phyloP scores from a whole-genome alignment of 2,329 filamentous ascomycete species.

The Pleurostoma richardsiae region DNA sequence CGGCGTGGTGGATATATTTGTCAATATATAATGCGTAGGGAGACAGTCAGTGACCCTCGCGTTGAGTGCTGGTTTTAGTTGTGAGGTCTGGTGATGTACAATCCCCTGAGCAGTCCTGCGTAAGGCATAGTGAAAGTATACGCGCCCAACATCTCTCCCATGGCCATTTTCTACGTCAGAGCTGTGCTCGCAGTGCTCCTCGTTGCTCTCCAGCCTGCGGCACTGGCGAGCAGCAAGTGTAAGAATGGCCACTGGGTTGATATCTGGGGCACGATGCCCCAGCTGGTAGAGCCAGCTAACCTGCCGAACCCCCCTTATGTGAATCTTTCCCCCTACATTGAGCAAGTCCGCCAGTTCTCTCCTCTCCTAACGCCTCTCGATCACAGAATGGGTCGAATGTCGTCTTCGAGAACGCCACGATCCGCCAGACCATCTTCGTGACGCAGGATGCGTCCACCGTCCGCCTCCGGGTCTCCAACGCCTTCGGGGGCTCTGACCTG shows the following conservation, averaged over 20 bases:
- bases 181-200: background rate
- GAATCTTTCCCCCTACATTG: slow-evolving; percentile 15
- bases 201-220: slow-evolving; percentile 3
- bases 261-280: slow-evolving; percentile 59
- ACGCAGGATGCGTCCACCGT: slow-evolving; percentile 47
- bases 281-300: slow-evolving; percentile 54
- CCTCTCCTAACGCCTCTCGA: background rate
- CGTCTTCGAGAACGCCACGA: slow-evolving; percentile 53
- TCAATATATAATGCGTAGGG: too few species aligned
- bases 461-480: slow-evolving; percentile 57
- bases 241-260: slow-evolving; percentile 49
- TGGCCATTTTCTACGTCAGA: too few species aligned
- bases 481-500: slow-evolving; percentile 52
- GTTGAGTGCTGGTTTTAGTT: too few species aligned
- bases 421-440: slow-evolving; percentile 57
- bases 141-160: too few species aligned
- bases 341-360: background rate
- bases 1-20: too few species aligned
- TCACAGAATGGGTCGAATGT: slow-evolving; percentile 42
- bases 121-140: too few species aligned
- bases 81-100: too few species aligned
- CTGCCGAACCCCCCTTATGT: slow-evolving; percentile 53
- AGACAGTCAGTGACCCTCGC: too few species aligned
- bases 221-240: slow-evolving; percentile 8
- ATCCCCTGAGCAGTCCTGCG: too few species aligned